Evolutionary conservation across 805 yeast species (phyloP), one percentile per base, ranked within the genome.

Genomic region (Jamesozyma piceae): DNA sequence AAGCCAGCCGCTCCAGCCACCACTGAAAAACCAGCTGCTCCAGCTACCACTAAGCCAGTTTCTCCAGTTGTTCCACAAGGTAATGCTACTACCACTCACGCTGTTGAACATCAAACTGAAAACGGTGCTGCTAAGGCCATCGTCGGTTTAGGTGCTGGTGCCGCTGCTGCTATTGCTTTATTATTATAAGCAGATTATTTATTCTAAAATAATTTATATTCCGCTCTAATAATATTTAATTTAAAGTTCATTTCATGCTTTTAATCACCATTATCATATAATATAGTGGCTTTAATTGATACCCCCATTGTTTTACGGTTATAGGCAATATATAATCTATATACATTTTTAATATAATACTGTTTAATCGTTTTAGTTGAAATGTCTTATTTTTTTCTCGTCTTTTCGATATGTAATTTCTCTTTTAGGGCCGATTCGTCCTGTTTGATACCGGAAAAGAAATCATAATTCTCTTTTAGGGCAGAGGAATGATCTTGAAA

Each of bases 61-160:
- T n/a, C n/a, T 8, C 34, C 32, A 3, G 17, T 28, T 34, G 20
- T 24, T n/a, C 21, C 29, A 15, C 14, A 18, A 8, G 34, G 34
- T n/a, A 33, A 37, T n/a, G 11, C n/a, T 20, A 27, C 39, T 9
- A 29, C 39, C 18, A 35, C 43, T 14, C 15, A 22, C 15, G 31
- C 44, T 17, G 42, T 43, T 27, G 13, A 28, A 17, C 35, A 33
- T 33, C 50, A 49, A 41, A 44, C 57, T 21, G 47, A 45, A 30
- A 53, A 53, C 35, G 53, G 47, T 46, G 55, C 55, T 35, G 48
- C 43, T 24, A 49, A 39, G 37, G 49, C 50, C 35, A 44, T 39
- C 35, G 46, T 34, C 22, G 55, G 55, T 43, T 38, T 48, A 39
- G 53, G 53, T 48, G 55, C 55, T 37, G 50, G 51, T 46, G 48